Evolutionary conservation across 805 yeast species (phyloP).

Genomic region (Candida pseudofarinosa): DNA sequence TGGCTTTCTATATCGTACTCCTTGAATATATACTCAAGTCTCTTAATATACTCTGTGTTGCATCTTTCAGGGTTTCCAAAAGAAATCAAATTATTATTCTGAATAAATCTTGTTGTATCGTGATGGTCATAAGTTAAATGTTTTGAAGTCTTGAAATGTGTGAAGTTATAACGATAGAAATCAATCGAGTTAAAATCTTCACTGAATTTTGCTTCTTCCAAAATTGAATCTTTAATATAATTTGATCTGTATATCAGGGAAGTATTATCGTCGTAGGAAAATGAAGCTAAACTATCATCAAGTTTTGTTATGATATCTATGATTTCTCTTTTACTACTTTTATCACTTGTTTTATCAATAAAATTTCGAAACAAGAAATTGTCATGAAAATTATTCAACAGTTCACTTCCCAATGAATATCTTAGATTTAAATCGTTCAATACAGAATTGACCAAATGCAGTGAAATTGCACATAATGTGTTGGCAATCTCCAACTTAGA

Average conservation of each 20-base stretch:
- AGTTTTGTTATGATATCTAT: neutral
- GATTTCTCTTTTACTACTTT: neutral
- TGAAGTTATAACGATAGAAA: conserved; percentile 20
- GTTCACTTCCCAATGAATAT: conserved; percentile 11
- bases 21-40: conserved; percentile 15
- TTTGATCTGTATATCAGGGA: neutral
- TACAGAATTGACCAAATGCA: conserved; percentile 21
- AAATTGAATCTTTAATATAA: too few species aligned
- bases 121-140: conserved; percentile 29
- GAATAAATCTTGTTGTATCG: conserved; percentile 21
- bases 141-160: conserved; percentile 26
- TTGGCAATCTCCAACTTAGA: conserved; percentile 14
- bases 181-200: conserved; percentile 21
- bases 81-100: conserved; percentile 7
- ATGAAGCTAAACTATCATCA: neutral
- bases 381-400: conserved; percentile 1
- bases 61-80: conserved; percentile 11
- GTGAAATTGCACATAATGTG: conserved; percentile 18
- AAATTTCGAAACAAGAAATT: conserved; percentile 8
- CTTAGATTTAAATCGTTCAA: conserved; percentile 28
- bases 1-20: conserved; percentile 8
- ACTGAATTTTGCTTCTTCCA: neutral
- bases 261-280: neutral
- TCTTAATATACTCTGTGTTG: conserved; percentile 18
- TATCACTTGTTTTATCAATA: conserved; percentile 8